A percentile compares a stretch with the other conserved stretches of the same genome.
phyloP scores from a whole-genome alignment of 176 grass and related monocot species.

The Triticum timopheevii region DNA sequence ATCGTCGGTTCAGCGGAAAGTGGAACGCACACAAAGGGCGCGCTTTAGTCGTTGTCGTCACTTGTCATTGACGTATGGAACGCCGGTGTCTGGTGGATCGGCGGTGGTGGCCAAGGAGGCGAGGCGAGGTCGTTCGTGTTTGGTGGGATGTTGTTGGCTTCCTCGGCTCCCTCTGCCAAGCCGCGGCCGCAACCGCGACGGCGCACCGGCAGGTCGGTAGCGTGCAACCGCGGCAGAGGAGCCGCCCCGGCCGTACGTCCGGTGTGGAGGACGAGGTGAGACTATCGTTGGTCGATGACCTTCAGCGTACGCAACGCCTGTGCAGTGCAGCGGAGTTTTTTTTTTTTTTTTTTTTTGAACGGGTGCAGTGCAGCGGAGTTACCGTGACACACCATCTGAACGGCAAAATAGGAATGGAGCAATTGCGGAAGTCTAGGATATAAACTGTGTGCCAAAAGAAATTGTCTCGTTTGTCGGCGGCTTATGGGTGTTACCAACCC shows the following conservation, averaged over 20 bases:
- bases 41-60: constrained; percentile 8
- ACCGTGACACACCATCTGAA: not conserved
- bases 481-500: not conserved
- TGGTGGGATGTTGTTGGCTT: constrained; percentile 33
- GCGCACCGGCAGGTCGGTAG: constrained; percentile 29
- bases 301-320: not conserved
- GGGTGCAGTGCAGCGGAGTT: not conserved
- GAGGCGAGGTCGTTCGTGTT: not conserved
- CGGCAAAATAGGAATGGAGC: not conserved
- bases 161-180: not conserved
- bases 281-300: too few species aligned
- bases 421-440: too few species aligned
- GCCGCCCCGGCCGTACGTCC: not conserved
- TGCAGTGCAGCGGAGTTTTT: not conserved
- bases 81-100: not conserved
- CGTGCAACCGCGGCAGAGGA: not conserved
- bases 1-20: not conserved
- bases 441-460: not conserved
- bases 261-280: too few species aligned
- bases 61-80: not conserved
- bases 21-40: not conserved
- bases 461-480: not conserved
- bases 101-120: not conserved
- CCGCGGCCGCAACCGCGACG: constrained; percentile 44
- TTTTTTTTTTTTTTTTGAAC: too few species aligned